phyloP scores from a whole-genome alignment of 2,329 filamentous ascomycete genomes.

The Diaporthe citri region DNA sequence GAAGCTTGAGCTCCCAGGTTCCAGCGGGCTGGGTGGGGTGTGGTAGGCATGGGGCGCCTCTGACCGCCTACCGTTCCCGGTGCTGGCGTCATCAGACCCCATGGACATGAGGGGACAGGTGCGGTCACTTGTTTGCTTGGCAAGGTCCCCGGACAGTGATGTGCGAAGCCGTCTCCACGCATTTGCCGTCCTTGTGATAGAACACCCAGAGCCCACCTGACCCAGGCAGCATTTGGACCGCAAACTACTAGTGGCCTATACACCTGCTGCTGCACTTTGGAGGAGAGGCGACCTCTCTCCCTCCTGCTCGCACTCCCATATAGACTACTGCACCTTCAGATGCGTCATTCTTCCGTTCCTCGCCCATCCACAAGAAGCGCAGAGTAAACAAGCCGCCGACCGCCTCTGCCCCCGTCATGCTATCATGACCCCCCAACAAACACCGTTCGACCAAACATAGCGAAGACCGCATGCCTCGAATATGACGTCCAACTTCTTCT shows the following conservation, averaged over 20 bases:
- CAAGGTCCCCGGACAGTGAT: background rate
- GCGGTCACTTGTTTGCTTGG: conserved; percentile 8
- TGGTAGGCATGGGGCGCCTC: background rate
- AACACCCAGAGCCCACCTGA: conserved; percentile 18
- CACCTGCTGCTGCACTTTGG: background rate
- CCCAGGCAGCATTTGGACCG: conserved; percentile 21
- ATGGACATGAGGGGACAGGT: conserved; percentile 17
- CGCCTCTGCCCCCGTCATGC: conserved; percentile 25
- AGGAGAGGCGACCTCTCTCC: background rate
- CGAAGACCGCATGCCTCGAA: conserved; percentile 31
- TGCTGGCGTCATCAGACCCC: conserved; percentile 31
- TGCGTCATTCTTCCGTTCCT: background rate
- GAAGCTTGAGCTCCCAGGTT: background rate
- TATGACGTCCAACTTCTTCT: conserved; percentile 64
- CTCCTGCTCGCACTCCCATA: background rate
- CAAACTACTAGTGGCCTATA: background rate
- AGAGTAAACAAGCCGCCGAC: conserved; percentile 12
- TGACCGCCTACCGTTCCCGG: conserved; percentile 31
- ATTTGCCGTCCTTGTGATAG: conserved; percentile 27
- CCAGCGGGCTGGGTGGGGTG: conserved; percentile 5
- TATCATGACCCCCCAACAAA: conserved; percentile 33
- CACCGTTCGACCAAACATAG: conserved; percentile 20
- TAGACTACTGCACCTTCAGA: background rate
- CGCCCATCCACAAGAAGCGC: background rate
- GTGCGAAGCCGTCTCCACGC: background rate